Evolutionary conservation across 495 filamentous ascomycete genomes (phyloP).

Genomic region (Xylaria venustula): DNA sequence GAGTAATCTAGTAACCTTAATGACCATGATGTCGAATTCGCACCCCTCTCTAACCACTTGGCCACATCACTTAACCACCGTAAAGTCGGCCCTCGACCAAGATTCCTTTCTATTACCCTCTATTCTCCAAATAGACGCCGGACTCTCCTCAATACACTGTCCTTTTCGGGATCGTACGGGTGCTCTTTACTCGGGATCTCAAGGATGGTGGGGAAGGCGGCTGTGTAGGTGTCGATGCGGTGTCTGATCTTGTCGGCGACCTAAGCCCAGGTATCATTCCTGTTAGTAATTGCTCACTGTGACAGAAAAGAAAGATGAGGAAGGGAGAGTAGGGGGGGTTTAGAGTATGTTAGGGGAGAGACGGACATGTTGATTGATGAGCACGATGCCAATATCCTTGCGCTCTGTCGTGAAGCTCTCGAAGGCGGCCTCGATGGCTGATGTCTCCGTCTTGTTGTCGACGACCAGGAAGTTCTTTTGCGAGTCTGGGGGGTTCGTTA

Average conservation of each 20-base stretch:
- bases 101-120: neutral
- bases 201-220: conserved; percentile 73
- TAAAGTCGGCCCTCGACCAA: neutral
- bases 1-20: no score
- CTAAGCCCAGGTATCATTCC: conserved; percentile 41
- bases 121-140: conserved; percentile 90
- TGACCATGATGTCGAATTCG: no score
- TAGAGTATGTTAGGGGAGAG: no score
- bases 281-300: neutral
- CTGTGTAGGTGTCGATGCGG: conserved; percentile 69
- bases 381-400: conserved; percentile 92
- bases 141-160: conserved; percentile 91
- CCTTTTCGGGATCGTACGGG: conserved; percentile 98
- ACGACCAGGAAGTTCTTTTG: conserved; percentile 98
- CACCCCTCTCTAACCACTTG: neutral
- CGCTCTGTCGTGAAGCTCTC: conserved; percentile 81
- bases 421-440: conserved; percentile 88
- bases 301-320: neutral
- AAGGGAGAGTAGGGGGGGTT: no score
- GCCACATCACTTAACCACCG: neutral
- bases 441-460: conserved; percentile 83
- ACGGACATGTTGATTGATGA: conserved; percentile 97
- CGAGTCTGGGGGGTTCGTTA: conserved; percentile 64
- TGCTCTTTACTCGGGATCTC: conserved; percentile 99
- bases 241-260: conserved; percentile 91